phyloP scores from a whole-genome alignment of 371 early-diverging fungal species.

The Mortierella sp. region DNA sequence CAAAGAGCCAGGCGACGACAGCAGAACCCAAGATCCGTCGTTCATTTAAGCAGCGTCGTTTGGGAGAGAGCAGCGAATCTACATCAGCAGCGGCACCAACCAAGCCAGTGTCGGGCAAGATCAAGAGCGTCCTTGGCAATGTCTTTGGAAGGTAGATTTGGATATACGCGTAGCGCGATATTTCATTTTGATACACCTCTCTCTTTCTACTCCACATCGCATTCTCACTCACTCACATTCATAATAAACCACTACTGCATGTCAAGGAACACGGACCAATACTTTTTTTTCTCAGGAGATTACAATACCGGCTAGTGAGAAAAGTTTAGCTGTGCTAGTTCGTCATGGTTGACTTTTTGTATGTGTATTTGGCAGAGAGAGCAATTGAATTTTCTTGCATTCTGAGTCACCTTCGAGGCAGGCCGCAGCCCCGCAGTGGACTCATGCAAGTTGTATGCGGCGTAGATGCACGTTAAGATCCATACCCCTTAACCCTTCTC shows the following conservation, averaged over 20 bases:
- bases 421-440: not conserved
- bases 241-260: not conserved
- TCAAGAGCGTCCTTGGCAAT: conserved; percentile 52
- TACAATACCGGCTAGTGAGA: not conserved
- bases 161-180: not conserved
- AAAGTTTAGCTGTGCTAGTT: not conserved
- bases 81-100: not conserved
- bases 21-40: conserved; percentile 63
- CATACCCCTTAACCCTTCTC: not conserved
- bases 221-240: not conserved
- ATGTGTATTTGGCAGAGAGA: not conserved
- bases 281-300: not conserved
- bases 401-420: not conserved
- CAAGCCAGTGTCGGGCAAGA: conserved; percentile 36
- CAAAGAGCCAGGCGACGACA: conserved; percentile 3
- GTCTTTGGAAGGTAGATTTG: conserved; percentile 48
- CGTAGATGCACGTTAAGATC: not conserved
- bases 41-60: conserved; percentile 74
- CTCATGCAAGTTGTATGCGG: not conserved
- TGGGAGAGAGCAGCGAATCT: conserved; percentile 14
- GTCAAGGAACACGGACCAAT: not conserved
- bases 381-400: not conserved
- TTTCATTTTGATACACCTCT: not conserved
- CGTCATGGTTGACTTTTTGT: not conserved
- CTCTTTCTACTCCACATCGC: not conserved